These are phyloP conservation scores for Dictyostelium discoideum DNA, from an alignment of 78 protist genomes.

Conservation along the genomic window DNA sequence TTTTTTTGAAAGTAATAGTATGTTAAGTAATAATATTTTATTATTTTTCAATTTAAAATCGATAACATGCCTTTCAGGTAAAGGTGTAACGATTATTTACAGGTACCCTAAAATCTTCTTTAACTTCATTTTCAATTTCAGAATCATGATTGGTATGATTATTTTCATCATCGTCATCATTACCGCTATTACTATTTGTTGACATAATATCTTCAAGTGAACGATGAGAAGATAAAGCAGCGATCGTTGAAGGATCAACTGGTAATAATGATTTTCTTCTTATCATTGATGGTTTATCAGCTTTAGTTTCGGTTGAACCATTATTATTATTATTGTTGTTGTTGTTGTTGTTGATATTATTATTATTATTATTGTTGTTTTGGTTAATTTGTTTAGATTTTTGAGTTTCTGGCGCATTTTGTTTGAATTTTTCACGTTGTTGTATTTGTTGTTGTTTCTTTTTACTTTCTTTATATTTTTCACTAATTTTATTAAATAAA, in stretches of 20 bases:
- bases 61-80: too few relatives aligned
- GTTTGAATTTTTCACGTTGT: background rate
- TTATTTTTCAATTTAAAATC: background rate
- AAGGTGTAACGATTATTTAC: background rate
- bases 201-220: slow-evolving; percentile 50
- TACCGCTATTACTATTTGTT: background rate
- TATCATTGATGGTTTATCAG: slow-evolving; percentile 53
- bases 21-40: background rate
- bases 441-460: slow-evolving; percentile 31
- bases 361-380: too few relatives aligned
- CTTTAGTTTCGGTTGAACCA: background rate
- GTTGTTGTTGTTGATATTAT: too few relatives aligned
- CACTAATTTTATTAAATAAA: slow-evolving; percentile 27
- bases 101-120: slow-evolving; percentile 25
- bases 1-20: background rate
- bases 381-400: slow-evolving; percentile 3
- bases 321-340: too few relatives aligned
- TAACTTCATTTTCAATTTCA: slow-evolving; percentile 2
- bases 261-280: slow-evolving; percentile 81
- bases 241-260: slow-evolving; percentile 78
- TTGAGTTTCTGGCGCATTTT: background rate
- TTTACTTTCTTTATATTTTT: slow-evolving; percentile 31
- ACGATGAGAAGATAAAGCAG: slow-evolving; percentile 68
- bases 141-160: background rate
- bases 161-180: background rate